phyloP scores from a whole-genome alignment of 2,329 filamentous ascomycete species.

The Claviceps sp. region DNA sequence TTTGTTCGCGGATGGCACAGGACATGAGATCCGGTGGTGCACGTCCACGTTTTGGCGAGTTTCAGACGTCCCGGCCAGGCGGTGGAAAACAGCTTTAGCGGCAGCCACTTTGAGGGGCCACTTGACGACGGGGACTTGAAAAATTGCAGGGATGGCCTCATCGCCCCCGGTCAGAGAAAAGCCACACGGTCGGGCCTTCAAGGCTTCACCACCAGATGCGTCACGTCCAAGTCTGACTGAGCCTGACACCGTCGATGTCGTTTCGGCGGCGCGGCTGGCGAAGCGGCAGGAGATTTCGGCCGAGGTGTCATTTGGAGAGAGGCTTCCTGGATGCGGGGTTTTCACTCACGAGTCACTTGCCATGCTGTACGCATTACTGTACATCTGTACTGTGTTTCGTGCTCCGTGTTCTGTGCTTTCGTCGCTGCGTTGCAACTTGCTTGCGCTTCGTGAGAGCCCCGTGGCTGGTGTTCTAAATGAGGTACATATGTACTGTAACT shows the following conservation, averaged over 20 bases:
- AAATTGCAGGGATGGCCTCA: constrained; percentile 1
- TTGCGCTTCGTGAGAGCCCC: background rate
- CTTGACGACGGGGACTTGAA: background rate
- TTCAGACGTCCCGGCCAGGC: constrained; percentile 1
- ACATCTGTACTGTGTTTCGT: background rate
- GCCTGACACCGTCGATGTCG: background rate
- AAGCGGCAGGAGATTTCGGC: background rate
- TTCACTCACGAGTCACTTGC: background rate
- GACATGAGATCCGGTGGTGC: background rate
- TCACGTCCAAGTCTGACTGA: background rate
- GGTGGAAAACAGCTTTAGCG: background rate
- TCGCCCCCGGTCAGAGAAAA: background rate
- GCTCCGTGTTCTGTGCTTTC: background rate
- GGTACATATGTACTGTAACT: too few species aligned
- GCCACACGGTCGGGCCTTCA: background rate
- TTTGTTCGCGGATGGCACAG: background rate
- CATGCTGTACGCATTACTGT: background rate
- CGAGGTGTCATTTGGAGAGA: background rate
- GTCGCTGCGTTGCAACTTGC: background rate
- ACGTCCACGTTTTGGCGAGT: constrained; percentile 2
- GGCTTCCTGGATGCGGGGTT: background rate
- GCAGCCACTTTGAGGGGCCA: background rate
- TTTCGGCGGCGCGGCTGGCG: background rate
- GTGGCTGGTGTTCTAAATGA: background rate
- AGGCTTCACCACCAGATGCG: background rate